A percentile compares a stretch with the other conserved stretches of the same genome.
Evolutionary conservation across 208 protist species (phyloP).

Genomic region (Leishmania amazonensis): DNA sequence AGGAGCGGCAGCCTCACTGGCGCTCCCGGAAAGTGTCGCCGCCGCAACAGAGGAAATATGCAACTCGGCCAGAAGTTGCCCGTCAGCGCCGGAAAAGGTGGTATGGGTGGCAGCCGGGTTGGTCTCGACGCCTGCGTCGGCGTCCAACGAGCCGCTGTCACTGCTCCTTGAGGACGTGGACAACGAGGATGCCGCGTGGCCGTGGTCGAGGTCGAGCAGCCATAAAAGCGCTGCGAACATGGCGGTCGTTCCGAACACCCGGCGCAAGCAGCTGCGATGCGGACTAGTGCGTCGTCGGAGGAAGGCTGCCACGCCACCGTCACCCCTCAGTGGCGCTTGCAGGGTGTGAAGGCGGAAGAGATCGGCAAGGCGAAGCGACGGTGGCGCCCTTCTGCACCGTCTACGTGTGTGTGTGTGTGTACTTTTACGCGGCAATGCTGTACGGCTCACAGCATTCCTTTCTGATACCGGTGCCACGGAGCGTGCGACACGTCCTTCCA

Average conservation of each 20-base stretch:
- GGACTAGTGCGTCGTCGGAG: not conserved
- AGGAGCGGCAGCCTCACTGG: not conserved
- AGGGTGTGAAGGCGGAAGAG: not conserved
- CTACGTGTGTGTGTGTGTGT: not conserved
- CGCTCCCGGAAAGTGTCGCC: not conserved
- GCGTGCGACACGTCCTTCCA: not conserved
- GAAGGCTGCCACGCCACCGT: not conserved
- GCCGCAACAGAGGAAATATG: not conserved
- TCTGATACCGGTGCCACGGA: not conserved
- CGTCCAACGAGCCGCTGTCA: not conserved
- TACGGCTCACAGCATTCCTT: not conserved
- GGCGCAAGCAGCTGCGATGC: not conserved
- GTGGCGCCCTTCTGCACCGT: not conserved
- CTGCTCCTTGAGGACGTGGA: constrained; percentile 3
- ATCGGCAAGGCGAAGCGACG: not conserved
- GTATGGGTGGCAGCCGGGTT: constrained; percentile 3
- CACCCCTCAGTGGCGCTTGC: not conserved
- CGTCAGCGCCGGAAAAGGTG: constrained; percentile 7
- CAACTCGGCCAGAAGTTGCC: constrained; percentile 17
- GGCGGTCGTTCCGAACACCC: not conserved
- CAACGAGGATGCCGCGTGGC: constrained; percentile 6
- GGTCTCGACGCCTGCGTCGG: not conserved
- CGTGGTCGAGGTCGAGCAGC: constrained; percentile 27
- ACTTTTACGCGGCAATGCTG: not conserved
- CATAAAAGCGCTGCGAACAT: constrained; percentile 25